These are phyloP conservation scores for Wickerhamomyces silvicola DNA, from an alignment of 805 yeast genomes.

Conservation along the genomic window DNA sequence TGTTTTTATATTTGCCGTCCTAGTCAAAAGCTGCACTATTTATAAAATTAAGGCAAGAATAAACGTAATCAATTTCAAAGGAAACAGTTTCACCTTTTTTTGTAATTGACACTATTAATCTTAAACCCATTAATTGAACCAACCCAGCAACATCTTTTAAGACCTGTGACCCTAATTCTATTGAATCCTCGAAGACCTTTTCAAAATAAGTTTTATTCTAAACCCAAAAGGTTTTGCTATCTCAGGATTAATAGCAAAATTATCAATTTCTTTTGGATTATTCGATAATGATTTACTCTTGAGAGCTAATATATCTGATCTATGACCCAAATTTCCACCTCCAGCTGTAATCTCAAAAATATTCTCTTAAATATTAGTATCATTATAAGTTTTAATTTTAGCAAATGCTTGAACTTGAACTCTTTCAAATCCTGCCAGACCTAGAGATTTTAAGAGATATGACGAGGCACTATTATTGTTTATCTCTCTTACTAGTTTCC, in stretches of 20 bases:
- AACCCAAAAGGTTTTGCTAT: not conserved
- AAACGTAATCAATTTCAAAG: not conserved
- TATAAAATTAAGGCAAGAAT: not conserved
- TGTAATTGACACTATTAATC: conserved; percentile 1
- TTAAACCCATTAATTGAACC: not conserved
- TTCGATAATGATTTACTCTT: no score
- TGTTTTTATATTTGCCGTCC: no score
- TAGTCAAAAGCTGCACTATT: no score
- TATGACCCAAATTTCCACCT: conserved; percentile 11
- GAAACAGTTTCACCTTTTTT: not conserved
- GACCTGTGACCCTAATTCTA: not conserved
- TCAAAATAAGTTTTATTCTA: not conserved
- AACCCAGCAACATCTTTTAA: not conserved
- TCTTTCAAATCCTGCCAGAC: not conserved
- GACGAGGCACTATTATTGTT: conserved; percentile 4
- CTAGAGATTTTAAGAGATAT: conserved; percentile 2
- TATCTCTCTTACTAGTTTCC: conserved; percentile 3
- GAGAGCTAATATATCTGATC: conserved; percentile 3
- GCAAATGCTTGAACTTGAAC: conserved; percentile 4
- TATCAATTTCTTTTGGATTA: no score
- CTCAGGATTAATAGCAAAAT: not conserved
- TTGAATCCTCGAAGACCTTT: not conserved
- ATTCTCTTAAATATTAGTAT: not conserved
- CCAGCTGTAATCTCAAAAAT: conserved; percentile 7
- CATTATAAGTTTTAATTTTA: not conserved